phyloP scores from a whole-genome alignment of 2,329 filamentous ascomycete genomes.

The Phialophora chinensis region DNA sequence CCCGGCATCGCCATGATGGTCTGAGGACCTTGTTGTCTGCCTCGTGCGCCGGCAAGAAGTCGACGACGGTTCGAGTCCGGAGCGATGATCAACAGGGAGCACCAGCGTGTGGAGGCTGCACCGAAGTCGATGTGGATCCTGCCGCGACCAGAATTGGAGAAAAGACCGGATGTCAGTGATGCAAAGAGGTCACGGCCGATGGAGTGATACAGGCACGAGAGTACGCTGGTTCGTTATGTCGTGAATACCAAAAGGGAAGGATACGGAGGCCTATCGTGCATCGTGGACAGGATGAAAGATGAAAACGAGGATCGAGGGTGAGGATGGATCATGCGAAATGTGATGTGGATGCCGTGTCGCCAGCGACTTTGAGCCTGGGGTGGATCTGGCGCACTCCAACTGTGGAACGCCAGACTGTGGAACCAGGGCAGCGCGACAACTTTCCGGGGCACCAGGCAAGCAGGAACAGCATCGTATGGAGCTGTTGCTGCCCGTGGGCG shows the following conservation, averaged over 20 bases:
- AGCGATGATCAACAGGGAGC: slow-evolving; percentile 29
- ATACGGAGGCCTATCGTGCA: not conserved
- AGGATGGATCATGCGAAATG: slow-evolving; percentile 17
- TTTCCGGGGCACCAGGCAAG: slow-evolving; percentile 11
- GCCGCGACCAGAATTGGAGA: slow-evolving; percentile 14
- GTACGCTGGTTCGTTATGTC: not conserved
- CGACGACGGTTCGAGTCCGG: slow-evolving; percentile 15
- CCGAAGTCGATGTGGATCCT: slow-evolving; percentile 26
- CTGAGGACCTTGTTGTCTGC: slow-evolving; percentile 6
- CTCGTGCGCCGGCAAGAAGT: slow-evolving; percentile 10
- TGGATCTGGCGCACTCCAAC: not conserved
- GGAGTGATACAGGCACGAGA: not conserved
- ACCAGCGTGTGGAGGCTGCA: slow-evolving; percentile 31
- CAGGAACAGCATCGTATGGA: slow-evolving; percentile 8
- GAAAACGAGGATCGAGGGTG: slow-evolving; percentile 16
- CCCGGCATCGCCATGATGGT: slow-evolving; percentile 38
- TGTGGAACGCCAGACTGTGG: slow-evolving; percentile 4
- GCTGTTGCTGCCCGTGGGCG: not conserved
- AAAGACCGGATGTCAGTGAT: not conserved
- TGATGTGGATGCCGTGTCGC: slow-evolving; percentile 22
- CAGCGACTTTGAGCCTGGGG: slow-evolving; percentile 14
- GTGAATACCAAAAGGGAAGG: slow-evolving; percentile 5
- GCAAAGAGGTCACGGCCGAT: not conserved
- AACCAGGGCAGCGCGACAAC: not conserved
- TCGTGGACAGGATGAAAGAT: slow-evolving; percentile 9